These are phyloP conservation scores for Yarrowia alimentaria DNA, from an alignment of 805 yeast species.

Conservation along the genomic window DNA sequence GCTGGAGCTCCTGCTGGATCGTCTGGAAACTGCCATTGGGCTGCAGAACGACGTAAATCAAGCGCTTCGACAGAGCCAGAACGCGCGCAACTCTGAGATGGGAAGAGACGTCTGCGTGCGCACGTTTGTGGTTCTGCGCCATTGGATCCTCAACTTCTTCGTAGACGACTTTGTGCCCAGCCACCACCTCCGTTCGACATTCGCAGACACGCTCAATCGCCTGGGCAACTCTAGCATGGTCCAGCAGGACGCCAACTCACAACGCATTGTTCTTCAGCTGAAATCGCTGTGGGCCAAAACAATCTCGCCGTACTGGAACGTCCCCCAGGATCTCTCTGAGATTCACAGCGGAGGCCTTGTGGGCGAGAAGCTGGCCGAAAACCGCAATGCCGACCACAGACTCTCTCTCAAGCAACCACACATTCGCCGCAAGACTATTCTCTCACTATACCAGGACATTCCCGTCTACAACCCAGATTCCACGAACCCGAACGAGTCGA, in stretches of 20 bases:
- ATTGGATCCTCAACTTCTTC: slow-evolving; percentile 87
- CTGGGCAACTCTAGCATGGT: slow-evolving; percentile 36
- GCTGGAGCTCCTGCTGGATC: slow-evolving; percentile 57
- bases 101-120: slow-evolving; percentile 73
- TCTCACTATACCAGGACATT: slow-evolving; percentile 31
- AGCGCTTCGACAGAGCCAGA: slow-evolving; percentile 24
- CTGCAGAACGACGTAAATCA: slow-evolving; percentile 18
- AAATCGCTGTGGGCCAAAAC: slow-evolving; percentile 51
- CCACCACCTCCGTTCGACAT: slow-evolving; percentile 47
- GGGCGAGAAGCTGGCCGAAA: slow-evolving; percentile 27
- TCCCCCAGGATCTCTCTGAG: slow-evolving; percentile 31
- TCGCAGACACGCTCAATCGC: slow-evolving; percentile 43
- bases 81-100: slow-evolving; percentile 40
- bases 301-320: slow-evolving; percentile 41
- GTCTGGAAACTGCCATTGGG: slow-evolving; percentile 69
- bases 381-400: slow-evolving; percentile 11
- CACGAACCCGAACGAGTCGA: slow-evolving; percentile 10
- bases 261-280: slow-evolving; percentile 46
- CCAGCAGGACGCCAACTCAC: slow-evolving; percentile 33
- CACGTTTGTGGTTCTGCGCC: slow-evolving; percentile 82
- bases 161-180: slow-evolving; percentile 73
- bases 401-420: slow-evolving; percentile 2
- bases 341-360: slow-evolving; percentile 40
- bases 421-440: slow-evolving; percentile 31
- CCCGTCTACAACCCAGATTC: slow-evolving; percentile 8